phyloP scores from a whole-genome alignment of 2,329 filamentous ascomycete genomes.

The Chrysoporthe austroafricana region DNA sequence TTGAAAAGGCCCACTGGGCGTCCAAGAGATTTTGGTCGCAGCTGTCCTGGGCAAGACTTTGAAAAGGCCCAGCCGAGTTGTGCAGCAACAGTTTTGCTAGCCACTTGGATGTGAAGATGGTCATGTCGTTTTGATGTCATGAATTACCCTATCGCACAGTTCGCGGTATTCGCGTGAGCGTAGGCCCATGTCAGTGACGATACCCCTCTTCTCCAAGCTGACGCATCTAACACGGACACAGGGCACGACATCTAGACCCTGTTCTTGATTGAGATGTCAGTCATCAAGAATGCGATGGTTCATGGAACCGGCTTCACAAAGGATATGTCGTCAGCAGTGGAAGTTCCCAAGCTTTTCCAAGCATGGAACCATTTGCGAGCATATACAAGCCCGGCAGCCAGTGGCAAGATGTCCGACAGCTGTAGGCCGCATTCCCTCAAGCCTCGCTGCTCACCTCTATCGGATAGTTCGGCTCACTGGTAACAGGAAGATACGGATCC shows the following conservation, averaged over 20 bases:
- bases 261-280: neutral
- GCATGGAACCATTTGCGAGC: neutral
- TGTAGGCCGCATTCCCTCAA: neutral
- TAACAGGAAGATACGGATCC: neutral
- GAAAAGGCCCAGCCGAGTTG: constrained; percentile 5
- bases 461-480: neutral
- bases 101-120: constrained; percentile 10
- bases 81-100: neutral
- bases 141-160: neutral
- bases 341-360: neutral
- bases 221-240: constrained; percentile 6
- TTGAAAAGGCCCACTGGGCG: constrained; percentile 37
- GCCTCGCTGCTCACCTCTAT: neutral
- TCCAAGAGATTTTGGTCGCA: neutral
- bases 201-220: neutral
- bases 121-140: constrained; percentile 4
- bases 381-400: neutral
- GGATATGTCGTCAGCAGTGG: neutral
- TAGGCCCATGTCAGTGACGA: neutral
- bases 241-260: neutral
- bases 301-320: neutral
- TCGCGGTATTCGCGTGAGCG: neutral
- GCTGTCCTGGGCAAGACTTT: constrained; percentile 14
- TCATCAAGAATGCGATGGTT: neutral
- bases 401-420: neutral